Base-by-base conservation (phyloP, 192 early-diverging fungal genomes). In the Gonapodya prolifera region DNA sequence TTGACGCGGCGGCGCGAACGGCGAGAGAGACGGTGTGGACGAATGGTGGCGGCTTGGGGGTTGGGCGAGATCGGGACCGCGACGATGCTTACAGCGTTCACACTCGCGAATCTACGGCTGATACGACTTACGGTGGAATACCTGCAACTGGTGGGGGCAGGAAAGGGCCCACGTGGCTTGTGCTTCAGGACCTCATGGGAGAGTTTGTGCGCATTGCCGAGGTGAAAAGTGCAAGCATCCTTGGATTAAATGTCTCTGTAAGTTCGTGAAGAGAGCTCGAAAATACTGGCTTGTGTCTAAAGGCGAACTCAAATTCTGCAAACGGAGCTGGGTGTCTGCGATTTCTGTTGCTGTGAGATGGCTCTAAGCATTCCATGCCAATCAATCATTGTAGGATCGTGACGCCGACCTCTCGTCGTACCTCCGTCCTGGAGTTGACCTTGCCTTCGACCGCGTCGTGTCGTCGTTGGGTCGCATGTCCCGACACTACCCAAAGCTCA, bases 401-500 rank as follows among this genome's bases (percentile, higher is more conserved):
- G 91, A 93, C 76, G 83, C 88, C 1, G 89, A 90, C 70, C 81
- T 94, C 35, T 69, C 84, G 30, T 81, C 81, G 34, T 83, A 87
- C 33, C 80, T 94, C 29, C 89, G 90, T 28, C 82, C 81, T 8
- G 92, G 89, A 2, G 88, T 82, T 1, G 95, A 99, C 82, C 80
- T 85, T 1, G 80, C 84, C 2, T 96, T 99, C 79, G 97, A 99
- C 80, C 89, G 90, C 29, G 84, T 94, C 0, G 78, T 97, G 32
- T 82, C 85, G 33, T 91, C 93, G 16, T 81, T 99, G 2, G 95
- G 93, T 0, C 88, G 89, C 35, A 81, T 95, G 34, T 92, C 95
- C 0, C 87, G 91, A 34, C 91, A 93, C 77, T 92, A 92, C 77
- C 95, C 96, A 23, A 92, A 91, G 32, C 87, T 93, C 0, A 91